Conservation (phyloP, 257 asterid genomes). For the Rhazya stricta region DNA sequence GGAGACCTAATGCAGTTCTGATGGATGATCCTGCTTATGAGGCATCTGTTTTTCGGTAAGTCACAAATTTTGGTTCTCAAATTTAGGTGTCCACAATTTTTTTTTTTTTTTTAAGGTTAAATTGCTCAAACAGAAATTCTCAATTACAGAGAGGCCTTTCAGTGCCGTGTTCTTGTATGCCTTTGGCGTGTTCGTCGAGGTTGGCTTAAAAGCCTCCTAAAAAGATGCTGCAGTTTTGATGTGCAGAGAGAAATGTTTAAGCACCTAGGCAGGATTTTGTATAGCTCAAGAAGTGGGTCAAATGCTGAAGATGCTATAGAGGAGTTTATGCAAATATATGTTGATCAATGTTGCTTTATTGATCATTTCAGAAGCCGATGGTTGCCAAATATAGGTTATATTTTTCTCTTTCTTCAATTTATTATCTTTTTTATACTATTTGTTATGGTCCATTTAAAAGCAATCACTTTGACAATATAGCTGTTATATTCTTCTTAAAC, state of each 20-base stretch:
- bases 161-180: constrained; percentile 19
- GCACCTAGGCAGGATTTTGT: constrained; percentile 46
- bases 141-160: neutral
- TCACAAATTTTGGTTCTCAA: neutral
- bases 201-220: constrained; percentile 42
- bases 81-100: neutral
- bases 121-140: neutral
- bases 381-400: constrained; percentile 39
- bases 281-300: constrained; percentile 35
- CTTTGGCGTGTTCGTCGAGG: constrained; percentile 49
- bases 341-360: constrained; percentile 41
- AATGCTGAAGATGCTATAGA: constrained; percentile 33
- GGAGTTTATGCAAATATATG: constrained; percentile 40
- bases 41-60: constrained; percentile 1
- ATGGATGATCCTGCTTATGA: constrained; percentile 11
- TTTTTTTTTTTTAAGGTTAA: neutral
- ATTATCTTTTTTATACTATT: neutral
- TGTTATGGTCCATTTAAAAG: neutral
- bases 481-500: neutral
- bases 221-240: constrained; percentile 12
- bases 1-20: constrained; percentile 3
- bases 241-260: constrained; percentile 42
- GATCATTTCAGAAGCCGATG: constrained; percentile 37
- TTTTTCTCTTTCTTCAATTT: neutral
- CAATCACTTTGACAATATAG: neutral